Conservation (phyloP, 176 grass and related monocot species). For the Eremochloa ophiuroides region DNA sequence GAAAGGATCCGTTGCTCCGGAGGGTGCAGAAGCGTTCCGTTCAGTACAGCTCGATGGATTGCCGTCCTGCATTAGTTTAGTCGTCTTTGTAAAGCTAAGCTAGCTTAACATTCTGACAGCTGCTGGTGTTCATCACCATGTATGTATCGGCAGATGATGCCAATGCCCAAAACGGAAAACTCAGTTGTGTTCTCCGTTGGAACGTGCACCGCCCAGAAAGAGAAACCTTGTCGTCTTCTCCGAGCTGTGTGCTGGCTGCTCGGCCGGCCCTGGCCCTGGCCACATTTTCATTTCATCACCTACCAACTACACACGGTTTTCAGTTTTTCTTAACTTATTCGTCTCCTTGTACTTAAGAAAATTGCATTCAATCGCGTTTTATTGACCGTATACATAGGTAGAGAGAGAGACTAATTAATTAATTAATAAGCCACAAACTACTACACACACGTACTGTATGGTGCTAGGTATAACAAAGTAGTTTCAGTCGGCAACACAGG, state of each 20-base stretch:
- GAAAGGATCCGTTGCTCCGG: background rate
- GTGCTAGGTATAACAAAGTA: background rate
- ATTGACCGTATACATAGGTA: too few relatives aligned
- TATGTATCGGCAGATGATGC: background rate
- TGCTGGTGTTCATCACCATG: background rate
- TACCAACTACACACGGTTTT: background rate
- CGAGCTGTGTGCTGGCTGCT: background rate
- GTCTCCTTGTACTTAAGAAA: background rate
- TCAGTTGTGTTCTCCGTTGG: background rate
- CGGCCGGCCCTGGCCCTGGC: background rate
- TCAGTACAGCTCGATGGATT: background rate
- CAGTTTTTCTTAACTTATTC: too few relatives aligned
- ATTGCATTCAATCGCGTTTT: background rate
- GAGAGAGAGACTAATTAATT: too few relatives aligned
- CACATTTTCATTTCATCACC: background rate
- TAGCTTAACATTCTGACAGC: background rate
- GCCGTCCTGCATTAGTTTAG: constrained; percentile 23
- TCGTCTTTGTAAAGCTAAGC: constrained; percentile 13
- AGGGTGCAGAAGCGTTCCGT: background rate
- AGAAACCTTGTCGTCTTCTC: background rate
- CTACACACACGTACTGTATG: background rate
- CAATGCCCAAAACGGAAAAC: background rate
- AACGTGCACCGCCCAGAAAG: constrained; percentile 7
- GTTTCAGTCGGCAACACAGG: background rate
- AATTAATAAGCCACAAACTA: background rate